A percentile compares a stretch with the other conserved stretches of the same genome.
phyloP scores from a whole-genome alignment of 352 stramenopile species.

The Phytophthora tubulina region DNA sequence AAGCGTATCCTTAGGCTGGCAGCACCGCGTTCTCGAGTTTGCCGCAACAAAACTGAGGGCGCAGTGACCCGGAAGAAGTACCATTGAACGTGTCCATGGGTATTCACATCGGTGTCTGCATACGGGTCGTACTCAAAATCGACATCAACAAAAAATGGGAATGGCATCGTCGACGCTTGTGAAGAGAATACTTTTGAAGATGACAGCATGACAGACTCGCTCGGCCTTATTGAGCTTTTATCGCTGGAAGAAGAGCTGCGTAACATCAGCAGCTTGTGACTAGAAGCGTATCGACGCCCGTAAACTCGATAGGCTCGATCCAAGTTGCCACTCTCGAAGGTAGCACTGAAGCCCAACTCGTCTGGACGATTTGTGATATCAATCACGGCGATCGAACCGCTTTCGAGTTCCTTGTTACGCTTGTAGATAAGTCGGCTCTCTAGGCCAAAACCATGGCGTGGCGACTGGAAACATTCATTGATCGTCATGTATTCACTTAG shows the following conservation, averaged over 20 bases:
- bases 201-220: not conserved
- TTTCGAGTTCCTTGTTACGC: slow-evolving; percentile 57
- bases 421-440: slow-evolving; percentile 75
- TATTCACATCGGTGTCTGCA: slow-evolving; percentile 76
- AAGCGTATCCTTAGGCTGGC: slow-evolving; percentile 66
- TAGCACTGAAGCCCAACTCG: slow-evolving; percentile 64
- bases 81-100: slow-evolving; percentile 89
- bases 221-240: slow-evolving; percentile 14
- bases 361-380: slow-evolving; percentile 25
- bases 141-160: slow-evolving; percentile 64
- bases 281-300: slow-evolving; percentile 62
- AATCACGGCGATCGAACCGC: slow-evolving; percentile 8
- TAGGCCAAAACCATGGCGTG: slow-evolving; percentile 67
- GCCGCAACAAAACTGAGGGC: slow-evolving; percentile 23
- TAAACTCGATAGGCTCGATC: slow-evolving; percentile 72
- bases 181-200: slow-evolving; percentile 16
- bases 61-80: slow-evolving; percentile 84
- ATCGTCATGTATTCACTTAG: slow-evolving; percentile 79
- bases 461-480: slow-evolving; percentile 70
- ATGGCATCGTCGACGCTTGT: slow-evolving; percentile 37
- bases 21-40: slow-evolving; percentile 30
- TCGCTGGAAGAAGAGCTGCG: not conserved
- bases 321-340: slow-evolving; percentile 86
- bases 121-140: slow-evolving; percentile 83
- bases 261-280: slow-evolving; percentile 46